phyloP scores from a whole-genome alignment of 225 moss, liverwort and hornwort genomes.

The Pseudoscleropodium purum region DNA sequence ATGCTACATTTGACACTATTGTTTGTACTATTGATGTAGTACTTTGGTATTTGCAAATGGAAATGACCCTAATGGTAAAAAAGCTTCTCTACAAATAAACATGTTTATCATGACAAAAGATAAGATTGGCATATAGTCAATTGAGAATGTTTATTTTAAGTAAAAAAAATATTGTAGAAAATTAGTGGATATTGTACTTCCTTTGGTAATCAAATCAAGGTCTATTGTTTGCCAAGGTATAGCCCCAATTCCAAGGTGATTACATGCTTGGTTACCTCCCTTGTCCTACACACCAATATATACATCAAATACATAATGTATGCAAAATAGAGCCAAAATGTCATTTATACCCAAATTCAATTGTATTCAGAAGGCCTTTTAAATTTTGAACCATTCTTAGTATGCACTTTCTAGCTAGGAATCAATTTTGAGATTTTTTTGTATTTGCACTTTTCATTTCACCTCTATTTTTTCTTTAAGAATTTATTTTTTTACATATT shows the following conservation, averaged over 20 bases:
- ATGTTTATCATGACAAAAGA: too few relatives aligned
- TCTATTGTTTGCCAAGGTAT: too few relatives aligned
- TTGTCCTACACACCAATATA: too few relatives aligned
- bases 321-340: rapidly evolving
- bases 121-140: too few relatives aligned
- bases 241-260: background rate
- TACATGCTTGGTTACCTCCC: rapidly evolving
- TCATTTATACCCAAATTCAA: background rate
- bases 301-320: background rate
- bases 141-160: too few relatives aligned
- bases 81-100: background rate
- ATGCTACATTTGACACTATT: background rate
- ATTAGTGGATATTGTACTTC: too few relatives aligned
- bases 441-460: background rate
- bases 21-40: background rate
- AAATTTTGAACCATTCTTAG: background rate
- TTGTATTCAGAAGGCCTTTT: background rate
- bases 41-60: background rate
- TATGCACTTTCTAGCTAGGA: background rate
- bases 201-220: too few relatives aligned
- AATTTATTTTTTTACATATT: background rate
- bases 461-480: rapidly evolving
- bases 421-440: background rate
- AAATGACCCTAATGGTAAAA: background rate
- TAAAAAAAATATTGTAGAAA: too few relatives aligned